Evolutionary conservation across 371 early-diverging fungal genomes (phyloP).

Genomic region (Furculomyces boomerangus): DNA sequence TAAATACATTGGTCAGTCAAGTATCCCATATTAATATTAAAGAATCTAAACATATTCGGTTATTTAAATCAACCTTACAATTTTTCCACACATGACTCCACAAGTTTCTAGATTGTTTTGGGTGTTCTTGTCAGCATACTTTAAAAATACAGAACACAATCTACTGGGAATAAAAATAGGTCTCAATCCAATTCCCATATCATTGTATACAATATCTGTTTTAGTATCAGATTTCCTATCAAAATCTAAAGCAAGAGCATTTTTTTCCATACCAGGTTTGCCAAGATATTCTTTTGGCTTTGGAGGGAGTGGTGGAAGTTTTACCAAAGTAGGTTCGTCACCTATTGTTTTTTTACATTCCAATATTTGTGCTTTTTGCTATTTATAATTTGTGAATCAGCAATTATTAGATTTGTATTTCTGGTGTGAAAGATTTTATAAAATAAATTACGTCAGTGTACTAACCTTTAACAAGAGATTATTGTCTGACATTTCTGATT

Average conservation of each 20-base stretch:
- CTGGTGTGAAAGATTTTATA: not conserved
- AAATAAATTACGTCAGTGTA: not conserved
- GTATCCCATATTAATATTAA: not conserved
- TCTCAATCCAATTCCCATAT: conserved; percentile 41
- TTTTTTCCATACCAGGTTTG: not conserved
- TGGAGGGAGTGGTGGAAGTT: conserved; percentile 13
- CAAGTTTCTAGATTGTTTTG: conserved; percentile 71
- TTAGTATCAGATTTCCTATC: too few relatives aligned
- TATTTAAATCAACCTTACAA: conserved; percentile 23
- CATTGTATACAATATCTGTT: too few relatives aligned
- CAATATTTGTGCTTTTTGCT: not conserved
- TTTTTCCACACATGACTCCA: conserved; percentile 63
- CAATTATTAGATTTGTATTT: not conserved
- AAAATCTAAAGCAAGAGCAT: not conserved
- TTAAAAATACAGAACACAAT: conserved; percentile 42
- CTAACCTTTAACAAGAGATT: not conserved
- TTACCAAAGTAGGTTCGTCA: not conserved
- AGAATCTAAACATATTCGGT: not conserved
- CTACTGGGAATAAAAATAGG: conserved; percentile 40
- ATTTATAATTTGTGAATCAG: not conserved
- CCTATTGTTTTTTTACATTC: not conserved
- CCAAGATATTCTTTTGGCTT: conserved; percentile 20
- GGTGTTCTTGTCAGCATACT: conserved; percentile 62
- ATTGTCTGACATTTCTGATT: not conserved
- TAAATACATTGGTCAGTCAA: conserved; percentile 27